phyloP scores from a whole-genome alignment of 75 land plant species.

The Isoetes taiwanensis region DNA sequence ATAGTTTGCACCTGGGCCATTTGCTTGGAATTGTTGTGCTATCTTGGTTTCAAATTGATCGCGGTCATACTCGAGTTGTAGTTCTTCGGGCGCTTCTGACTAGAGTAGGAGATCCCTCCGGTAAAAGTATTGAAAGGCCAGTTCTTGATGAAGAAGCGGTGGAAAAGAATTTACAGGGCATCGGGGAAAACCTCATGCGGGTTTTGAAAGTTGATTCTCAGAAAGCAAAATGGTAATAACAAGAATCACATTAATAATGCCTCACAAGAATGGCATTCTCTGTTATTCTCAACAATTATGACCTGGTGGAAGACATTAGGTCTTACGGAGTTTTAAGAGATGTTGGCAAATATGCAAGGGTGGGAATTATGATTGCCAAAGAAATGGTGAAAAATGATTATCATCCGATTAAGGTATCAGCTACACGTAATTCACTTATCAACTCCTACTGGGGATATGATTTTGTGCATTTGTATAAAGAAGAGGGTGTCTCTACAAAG shows the following conservation, averaged over 20 bases:
- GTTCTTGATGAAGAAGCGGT: conserved; percentile 44
- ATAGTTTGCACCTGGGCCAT: conserved; percentile 84
- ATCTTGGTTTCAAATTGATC: conserved; percentile 81
- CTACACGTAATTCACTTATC: conserved; percentile 59
- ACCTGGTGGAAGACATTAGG: conserved; percentile 84
- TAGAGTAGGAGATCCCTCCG: conserved; percentile 95
- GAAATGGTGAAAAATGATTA: conserved; percentile 84
- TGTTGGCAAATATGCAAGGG: conserved; percentile 76
- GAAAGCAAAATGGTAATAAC: no score
- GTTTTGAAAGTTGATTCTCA: conserved; percentile 34
- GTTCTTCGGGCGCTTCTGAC: conserved; percentile 87
- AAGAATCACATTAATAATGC: background rate
- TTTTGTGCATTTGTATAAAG: conserved; percentile 64
- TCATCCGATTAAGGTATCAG: conserved; percentile 94
- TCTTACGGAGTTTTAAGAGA: conserved; percentile 62
- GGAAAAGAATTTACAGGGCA: conserved; percentile 38
- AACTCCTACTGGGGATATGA: conserved; percentile 93
- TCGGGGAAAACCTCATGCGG: conserved; percentile 23
- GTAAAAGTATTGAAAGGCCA: conserved; percentile 76
- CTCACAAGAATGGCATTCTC: conserved; percentile 11
- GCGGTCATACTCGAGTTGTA: conserved; percentile 72
- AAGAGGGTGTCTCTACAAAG: conserved; percentile 75
- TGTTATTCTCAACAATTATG: conserved; percentile 65
- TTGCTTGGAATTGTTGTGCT: conserved; percentile 79
- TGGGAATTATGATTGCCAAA: conserved; percentile 87